Percentiles rank a stretch among this genome's conserved stretches.
These are phyloP conservation scores for Astrocystis sublimbata DNA, from an alignment of 495 filamentous ascomycete species.

Conservation along the genomic window DNA sequence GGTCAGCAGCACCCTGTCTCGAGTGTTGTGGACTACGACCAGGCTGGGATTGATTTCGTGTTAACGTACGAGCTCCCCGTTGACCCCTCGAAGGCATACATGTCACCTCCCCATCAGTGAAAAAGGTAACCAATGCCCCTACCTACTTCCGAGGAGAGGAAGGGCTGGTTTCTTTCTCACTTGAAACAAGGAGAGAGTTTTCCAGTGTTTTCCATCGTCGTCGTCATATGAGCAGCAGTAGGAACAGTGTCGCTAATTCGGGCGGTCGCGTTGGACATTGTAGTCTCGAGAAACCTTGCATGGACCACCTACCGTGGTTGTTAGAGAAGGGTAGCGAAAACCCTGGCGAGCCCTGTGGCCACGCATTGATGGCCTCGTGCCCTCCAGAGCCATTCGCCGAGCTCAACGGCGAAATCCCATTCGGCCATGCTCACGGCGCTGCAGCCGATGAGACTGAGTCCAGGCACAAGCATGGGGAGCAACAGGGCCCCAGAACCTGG, in stretches of 20 bases:
- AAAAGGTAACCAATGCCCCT: conserved; percentile 62
- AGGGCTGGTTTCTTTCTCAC: conserved; percentile 25
- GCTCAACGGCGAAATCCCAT: conserved; percentile 50
- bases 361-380: conserved; percentile 87
- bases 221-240: neutral
- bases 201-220: conserved; percentile 12
- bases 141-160: conserved; percentile 52
- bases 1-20: conserved; percentile 41
- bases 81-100: conserved; percentile 60
- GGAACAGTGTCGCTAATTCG: conserved; percentile 37
- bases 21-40: conserved; percentile 70
- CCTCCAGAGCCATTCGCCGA: conserved; percentile 62
- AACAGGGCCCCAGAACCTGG: conserved; percentile 59
- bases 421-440: conserved; percentile 40
- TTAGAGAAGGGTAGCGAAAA: conserved; percentile 58
- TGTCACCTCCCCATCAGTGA: conserved; percentile 63
- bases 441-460: conserved; percentile 23
- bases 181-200: conserved; percentile 28
- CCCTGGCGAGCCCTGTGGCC: conserved; percentile 63
- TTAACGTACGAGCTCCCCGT: conserved; percentile 73
- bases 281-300: conserved; percentile 93
- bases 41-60: conserved; percentile 93
- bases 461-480: conserved; percentile 37
- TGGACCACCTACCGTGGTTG: conserved; percentile 86
- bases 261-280: conserved; percentile 31